Base-by-base conservation (phyloP, 305 asterid genomes). In the Solanum hybrid region DNA sequence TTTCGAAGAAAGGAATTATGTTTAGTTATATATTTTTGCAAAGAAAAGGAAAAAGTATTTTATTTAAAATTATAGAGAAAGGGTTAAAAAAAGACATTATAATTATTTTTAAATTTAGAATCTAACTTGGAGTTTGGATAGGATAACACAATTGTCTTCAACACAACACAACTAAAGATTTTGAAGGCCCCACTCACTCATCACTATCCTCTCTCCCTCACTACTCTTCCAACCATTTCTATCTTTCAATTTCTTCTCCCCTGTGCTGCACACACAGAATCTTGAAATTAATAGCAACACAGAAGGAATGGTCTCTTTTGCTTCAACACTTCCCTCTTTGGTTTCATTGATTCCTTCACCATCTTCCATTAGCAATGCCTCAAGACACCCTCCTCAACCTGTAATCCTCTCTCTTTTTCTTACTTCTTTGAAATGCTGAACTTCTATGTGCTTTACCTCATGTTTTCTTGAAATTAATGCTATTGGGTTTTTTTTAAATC, bases 321-420 rank as follows among this genome's bases (percentile, higher is more conserved):
- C 93, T 88, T 96, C 98, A 86, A 94, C 98, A 17, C 72, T 95
- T 22, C 95, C 98, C 40, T 92, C 98, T 85, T 69, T 92, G 87
- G 90, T 90, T 88, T 91, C 95, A 60, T 46, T 92, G 76, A n/a
- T 64, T 86, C 95, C 92, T 86, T 91, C 93, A 13, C 85, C 93
- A 31, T 88, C 91, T 91, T 87, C 85, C 89, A 71, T 90, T 56
- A 71, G 88, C 77, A 72, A 90, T 69, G 81, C 91, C 78, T 88
- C 93, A 14, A 92, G 88, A 91, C 82, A 66, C 86, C 75, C 91
- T 36, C 86, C 29, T 69, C 95, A 90, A 90, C 73, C 94, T n/a
- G 98, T 96, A 92, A 94, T 5, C 87, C 64, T 24, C 64, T 46
- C 60, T 60, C 86, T 27, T 87, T 77, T 56, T 51, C 10, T 11